A percentile compares a stretch with the other conserved stretches of the same genome.
Conservation (phyloP, 1,284 basidiomycete genomes). For the Cystobasidiaceae sp. region DNA sequence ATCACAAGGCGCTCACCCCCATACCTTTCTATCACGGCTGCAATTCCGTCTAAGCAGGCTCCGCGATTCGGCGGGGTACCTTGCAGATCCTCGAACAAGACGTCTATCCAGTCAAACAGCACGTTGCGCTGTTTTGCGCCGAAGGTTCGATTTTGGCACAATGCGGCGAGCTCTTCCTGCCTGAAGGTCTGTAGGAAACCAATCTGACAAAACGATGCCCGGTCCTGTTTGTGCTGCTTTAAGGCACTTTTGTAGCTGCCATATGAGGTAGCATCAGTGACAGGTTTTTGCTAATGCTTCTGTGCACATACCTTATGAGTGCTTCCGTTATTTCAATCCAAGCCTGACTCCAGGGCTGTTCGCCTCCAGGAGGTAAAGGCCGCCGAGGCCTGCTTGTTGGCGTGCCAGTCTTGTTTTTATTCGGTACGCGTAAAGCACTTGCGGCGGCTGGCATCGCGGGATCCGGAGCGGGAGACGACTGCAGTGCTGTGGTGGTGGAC, state of each 20-base stretch:
- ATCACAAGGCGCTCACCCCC: slow-evolving; percentile 8
- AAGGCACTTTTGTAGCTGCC: slow-evolving; percentile 14
- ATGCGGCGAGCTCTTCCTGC: slow-evolving; percentile 34
- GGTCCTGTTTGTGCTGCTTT: slow-evolving; percentile 12
- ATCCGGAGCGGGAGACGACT: background rate
- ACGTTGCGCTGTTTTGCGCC: slow-evolving; percentile 34
- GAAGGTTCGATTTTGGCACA: slow-evolving; percentile 2
- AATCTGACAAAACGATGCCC: slow-evolving; percentile 8
- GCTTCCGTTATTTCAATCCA: slow-evolving; percentile 9
- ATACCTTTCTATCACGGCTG: slow-evolving; percentile 50
- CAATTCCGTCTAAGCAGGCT: slow-evolving; percentile 51
- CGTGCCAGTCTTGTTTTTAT: background rate
- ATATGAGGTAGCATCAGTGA: background rate
- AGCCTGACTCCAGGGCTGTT: slow-evolving; percentile 10
- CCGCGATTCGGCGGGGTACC: slow-evolving; percentile 48
- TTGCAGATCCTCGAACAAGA: slow-evolving; percentile 33
- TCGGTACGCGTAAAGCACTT: background rate
- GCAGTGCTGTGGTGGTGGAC: slow-evolving; percentile 4
- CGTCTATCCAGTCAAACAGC: slow-evolving; percentile 37
- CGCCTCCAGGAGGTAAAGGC: background rate
- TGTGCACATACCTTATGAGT: slow-evolving; percentile 13
- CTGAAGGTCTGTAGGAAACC: slow-evolving; percentile 13
- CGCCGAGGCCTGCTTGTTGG: background rate
- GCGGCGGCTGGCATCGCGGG: background rate
- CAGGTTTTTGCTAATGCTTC: too few species aligned